Base-by-base conservation (phyloP, 768 basidiomycete genomes). In the Macrolepiota albuminosa region DNA sequence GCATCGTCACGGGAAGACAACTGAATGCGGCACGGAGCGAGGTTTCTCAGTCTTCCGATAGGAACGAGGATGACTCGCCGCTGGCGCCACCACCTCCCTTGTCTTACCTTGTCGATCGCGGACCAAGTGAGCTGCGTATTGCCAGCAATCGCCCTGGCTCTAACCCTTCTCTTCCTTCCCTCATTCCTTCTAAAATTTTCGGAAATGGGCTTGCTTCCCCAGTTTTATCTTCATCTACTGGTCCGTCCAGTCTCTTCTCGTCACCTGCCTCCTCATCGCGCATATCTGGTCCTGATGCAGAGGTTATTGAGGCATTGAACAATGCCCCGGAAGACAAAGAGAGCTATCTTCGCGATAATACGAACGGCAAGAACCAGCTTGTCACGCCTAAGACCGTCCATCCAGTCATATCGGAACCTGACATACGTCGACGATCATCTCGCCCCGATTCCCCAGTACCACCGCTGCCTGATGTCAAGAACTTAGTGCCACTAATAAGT, bases 1-100 rank as follows among this genome's bases (percentile, higher is more conserved):
- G 82, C 57, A 79, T 87, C 13, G 85, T 94, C 48, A 92, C 86
- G 33, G 71, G 75, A 18, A 83, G 83, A 63, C 73, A 77, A 42
- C 74, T 79, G 24, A 60, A 67, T 29, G 33, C 59, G 7, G 69
- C 65, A 43, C 67, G 72, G 42, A 71, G 70, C 31, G 71, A 72
- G 10, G 68, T 74, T 16, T 65, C 75, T 6, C 78, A 76, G 16
- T 76, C 75, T 13, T 58, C 73, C 29, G 82, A 79, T 61, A 78
- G 71, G 43, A 71, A 68, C 46, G 88, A 91, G 3, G 91, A 93
- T 66, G 85, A 90, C 64, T 71, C 79, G 9, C 94, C 92, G 4
- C 77, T 97, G 43, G 86, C 90, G 3, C 96, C 95, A 0, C 96
- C 96, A 3, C 96, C 96, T 5, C 89, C 93, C 5, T 69, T 98